These are phyloP conservation scores for Rhizopogon roseolus DNA, from an alignment of 768 basidiomycete species.

Conservation along the genomic window DNA sequence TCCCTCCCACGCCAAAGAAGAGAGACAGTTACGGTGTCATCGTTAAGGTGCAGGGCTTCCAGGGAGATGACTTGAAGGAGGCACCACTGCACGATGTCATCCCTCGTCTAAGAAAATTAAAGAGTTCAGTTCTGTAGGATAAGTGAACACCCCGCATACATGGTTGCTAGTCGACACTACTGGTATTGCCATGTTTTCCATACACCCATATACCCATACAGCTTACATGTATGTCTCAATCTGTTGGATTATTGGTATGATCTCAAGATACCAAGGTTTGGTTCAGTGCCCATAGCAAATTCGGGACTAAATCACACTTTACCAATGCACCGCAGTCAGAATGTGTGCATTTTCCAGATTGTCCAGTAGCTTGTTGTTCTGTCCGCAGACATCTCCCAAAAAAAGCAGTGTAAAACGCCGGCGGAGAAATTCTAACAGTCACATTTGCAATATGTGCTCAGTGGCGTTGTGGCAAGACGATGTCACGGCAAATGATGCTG, in stretches of 20 bases:
- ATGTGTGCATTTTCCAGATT: not conserved
- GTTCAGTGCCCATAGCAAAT: not conserved
- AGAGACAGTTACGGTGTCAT: not conserved
- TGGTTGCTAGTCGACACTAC: not conserved
- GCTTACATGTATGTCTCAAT: not conserved
- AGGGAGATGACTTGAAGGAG: slow-evolving; percentile 16
- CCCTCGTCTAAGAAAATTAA: slow-evolving; percentile 23
- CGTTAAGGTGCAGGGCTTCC: slow-evolving; percentile 11
- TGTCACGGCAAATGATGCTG: too few relatives aligned
- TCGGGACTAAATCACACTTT: not conserved
- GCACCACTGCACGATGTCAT: slow-evolving; percentile 24
- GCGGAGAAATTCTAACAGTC: too few relatives aligned
- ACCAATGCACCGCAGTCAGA: not conserved
- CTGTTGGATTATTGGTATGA: not conserved
- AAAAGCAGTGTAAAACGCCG: too few relatives aligned
- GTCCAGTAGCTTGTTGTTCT: not conserved
- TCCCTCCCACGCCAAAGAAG: too few relatives aligned
- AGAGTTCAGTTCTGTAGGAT: not conserved
- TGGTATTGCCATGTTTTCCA: not conserved
- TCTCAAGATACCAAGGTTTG: not conserved
- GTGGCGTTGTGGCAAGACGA: not conserved
- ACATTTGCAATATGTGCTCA: not conserved
- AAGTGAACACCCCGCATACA: not conserved
- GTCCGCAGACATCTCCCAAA: not conserved
- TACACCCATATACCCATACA: not conserved